Conservation (phyloP, 768 basidiomycete species). For the Cytidiella melzeri region DNA sequence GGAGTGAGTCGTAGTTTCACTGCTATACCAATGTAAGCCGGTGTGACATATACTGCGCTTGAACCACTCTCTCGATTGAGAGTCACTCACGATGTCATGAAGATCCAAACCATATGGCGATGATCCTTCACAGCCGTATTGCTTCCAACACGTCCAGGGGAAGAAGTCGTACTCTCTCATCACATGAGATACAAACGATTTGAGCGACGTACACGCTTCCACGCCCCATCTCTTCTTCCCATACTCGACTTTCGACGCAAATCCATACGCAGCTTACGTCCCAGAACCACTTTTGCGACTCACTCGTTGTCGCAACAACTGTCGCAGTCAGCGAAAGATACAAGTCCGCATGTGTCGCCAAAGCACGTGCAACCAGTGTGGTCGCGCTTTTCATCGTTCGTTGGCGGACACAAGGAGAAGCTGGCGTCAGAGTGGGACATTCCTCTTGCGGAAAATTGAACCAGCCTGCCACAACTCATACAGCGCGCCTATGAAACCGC, state of each 20-base stretch:
- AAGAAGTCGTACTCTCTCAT: background rate
- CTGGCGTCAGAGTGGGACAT: background rate
- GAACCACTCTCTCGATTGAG: background rate
- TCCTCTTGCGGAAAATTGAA: background rate
- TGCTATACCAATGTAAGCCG: background rate
- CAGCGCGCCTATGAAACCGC: background rate
- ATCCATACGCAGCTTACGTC: too few species aligned
- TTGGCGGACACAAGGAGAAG: background rate
- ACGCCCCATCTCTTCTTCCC: too few species aligned
- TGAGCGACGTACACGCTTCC: too few species aligned
- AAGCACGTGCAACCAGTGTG: background rate
- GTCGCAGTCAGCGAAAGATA: background rate
- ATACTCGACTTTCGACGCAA: too few species aligned
- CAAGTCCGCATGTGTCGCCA: background rate
- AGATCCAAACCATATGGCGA: slow-evolving; percentile 1
- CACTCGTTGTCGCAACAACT: background rate
- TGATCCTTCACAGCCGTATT: background rate
- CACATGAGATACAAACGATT: background rate
- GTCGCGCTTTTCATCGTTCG: background rate
- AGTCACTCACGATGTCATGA: background rate
- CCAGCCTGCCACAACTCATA: background rate
- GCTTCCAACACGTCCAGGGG: background rate
- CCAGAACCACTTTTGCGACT: background rate
- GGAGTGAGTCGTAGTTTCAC: background rate
- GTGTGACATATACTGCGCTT: background rate